These are phyloP conservation scores for Phytopythium mirpurense DNA, from an alignment of 352 stramenopile genomes.

Conservation along the genomic window DNA sequence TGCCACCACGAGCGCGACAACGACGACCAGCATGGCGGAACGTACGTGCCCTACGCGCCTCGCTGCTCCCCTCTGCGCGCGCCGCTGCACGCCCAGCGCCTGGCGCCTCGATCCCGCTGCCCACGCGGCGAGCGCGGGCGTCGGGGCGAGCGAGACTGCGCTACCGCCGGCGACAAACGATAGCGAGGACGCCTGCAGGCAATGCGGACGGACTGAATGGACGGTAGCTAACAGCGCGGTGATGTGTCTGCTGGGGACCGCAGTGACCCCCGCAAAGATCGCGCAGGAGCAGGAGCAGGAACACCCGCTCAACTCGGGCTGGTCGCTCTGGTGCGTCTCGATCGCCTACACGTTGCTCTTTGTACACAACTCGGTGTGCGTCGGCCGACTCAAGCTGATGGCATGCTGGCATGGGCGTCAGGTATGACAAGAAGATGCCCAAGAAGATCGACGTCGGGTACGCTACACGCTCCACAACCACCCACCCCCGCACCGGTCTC, in stretches of 20 bases:
- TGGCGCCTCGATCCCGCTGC: too few species aligned
- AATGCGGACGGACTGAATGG: not conserved
- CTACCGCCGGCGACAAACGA: too few species aligned
- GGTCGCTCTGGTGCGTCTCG: slow-evolving; percentile 78
- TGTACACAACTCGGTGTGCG: not conserved
- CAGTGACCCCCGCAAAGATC: slow-evolving; percentile 12
- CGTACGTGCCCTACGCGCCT: not conserved
- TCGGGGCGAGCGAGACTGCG: too few species aligned
- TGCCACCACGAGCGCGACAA: not conserved
- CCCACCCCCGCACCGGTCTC: not conserved
- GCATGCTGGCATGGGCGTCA: too few species aligned
- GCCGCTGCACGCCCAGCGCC: too few species aligned
- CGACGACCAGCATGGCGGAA: slow-evolving; percentile 1
- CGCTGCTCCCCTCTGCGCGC: not conserved
- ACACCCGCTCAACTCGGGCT: slow-evolving; percentile 85
- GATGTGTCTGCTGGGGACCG: not conserved
- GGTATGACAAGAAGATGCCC: slow-evolving; percentile 93
- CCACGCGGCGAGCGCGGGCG: too few species aligned
- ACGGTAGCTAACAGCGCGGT: not conserved
- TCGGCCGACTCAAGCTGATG: too few species aligned
- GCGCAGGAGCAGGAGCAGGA: slow-evolving; percentile 43
- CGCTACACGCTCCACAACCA: slow-evolving; percentile 14
- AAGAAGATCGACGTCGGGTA: slow-evolving; percentile 88
- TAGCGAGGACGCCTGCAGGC: too few species aligned
- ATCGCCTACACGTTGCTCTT: not conserved